A percentile compares a stretch with the other conserved stretches of the same genome.
These are phyloP conservation scores for Trichoderma atrobrunneum DNA, from an alignment of 2,329 filamentous ascomycete species.

Conservation along the genomic window DNA sequence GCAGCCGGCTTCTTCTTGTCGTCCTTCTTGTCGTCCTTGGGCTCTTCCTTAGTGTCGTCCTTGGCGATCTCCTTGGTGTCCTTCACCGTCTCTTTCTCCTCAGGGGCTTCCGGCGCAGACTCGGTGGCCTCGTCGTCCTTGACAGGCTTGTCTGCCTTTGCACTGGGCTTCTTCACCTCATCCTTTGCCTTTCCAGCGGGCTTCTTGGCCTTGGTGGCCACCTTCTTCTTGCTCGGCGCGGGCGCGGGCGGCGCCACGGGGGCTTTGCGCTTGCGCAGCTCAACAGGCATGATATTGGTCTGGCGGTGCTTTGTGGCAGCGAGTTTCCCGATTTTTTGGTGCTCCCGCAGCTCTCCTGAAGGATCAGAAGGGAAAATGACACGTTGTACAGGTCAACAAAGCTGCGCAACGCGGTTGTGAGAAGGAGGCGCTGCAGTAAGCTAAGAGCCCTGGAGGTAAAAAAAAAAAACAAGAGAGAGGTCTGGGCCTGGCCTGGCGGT, in stretches of 20 bases:
- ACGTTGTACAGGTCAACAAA: conserved; percentile 2
- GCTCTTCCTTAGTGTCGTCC: conserved; percentile 34
- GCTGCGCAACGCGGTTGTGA: conserved; percentile 10
- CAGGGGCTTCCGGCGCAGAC: conserved; percentile 13
- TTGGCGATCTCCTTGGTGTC: conserved; percentile 34
- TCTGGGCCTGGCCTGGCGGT: conserved; percentile 16
- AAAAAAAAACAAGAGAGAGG: conserved; percentile 14
- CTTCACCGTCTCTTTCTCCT: conserved; percentile 18
- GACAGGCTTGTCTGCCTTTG: conserved; percentile 19
- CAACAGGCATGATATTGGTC: conserved; percentile 50
- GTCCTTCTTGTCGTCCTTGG: conserved; percentile 40
- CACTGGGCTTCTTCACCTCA: conserved; percentile 11
- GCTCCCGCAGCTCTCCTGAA: not conserved
- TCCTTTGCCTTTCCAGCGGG: conserved; percentile 22
- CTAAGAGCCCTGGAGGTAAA: no score
- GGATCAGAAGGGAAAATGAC: conserved; percentile 4
- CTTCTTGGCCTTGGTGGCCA: conserved; percentile 33
- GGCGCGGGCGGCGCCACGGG: conserved; percentile 46
- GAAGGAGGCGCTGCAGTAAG: conserved; percentile 11
- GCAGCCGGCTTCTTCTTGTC: conserved; percentile 33
- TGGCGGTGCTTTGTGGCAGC: not conserved
- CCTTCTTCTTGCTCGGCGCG: conserved; percentile 46
- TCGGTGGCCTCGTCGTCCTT: conserved; percentile 17
- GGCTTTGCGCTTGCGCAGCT: conserved; percentile 61
- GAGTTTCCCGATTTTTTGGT: not conserved